Conservation (phyloP, 2,329 filamentous ascomycete genomes). For the Helotiales sp. region DNA sequence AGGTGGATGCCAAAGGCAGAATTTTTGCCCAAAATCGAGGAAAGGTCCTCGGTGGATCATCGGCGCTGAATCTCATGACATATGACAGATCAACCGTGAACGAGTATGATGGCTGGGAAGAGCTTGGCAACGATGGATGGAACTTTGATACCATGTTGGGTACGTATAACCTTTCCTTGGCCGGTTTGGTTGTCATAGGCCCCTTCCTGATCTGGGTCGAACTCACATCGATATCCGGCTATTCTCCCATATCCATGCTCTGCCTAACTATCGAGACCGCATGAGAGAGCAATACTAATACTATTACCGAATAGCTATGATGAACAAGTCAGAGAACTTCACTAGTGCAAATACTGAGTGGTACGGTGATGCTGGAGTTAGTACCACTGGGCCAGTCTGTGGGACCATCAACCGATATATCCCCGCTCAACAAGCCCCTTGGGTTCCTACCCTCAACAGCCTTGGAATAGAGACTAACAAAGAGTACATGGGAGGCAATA, state of each 20-base stretch:
- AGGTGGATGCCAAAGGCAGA: constrained; percentile 33
- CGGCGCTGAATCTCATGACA: constrained; percentile 34
- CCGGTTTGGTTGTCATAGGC: too few relatives aligned
- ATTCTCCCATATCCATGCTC: too few relatives aligned
- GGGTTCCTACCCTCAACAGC: constrained; percentile 46
- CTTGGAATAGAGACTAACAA: constrained; percentile 43
- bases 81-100: constrained; percentile 23
- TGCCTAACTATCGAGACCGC: too few relatives aligned
- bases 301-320: too few relatives aligned
- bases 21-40: constrained; percentile 28
- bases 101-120: constrained; percentile 42
- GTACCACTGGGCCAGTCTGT: constrained; percentile 39
- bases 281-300: too few relatives aligned
- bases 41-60: constrained; percentile 39
- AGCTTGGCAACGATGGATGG: constrained; percentile 45
- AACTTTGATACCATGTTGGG: constrained; percentile 34
- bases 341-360: constrained; percentile 14
- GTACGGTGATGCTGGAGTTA: constrained; percentile 34
- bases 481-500: constrained; percentile 50
- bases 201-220: too few relatives aligned
- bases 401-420: constrained; percentile 42
- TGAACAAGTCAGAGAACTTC: constrained; percentile 20
- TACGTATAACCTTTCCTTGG: too few relatives aligned
- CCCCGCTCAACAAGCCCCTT: constrained; percentile 43
- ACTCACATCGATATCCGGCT: too few relatives aligned